phyloP scores from a whole-genome alignment of 2,329 filamentous ascomycete species.

The Microsporum ferrugineum region DNA sequence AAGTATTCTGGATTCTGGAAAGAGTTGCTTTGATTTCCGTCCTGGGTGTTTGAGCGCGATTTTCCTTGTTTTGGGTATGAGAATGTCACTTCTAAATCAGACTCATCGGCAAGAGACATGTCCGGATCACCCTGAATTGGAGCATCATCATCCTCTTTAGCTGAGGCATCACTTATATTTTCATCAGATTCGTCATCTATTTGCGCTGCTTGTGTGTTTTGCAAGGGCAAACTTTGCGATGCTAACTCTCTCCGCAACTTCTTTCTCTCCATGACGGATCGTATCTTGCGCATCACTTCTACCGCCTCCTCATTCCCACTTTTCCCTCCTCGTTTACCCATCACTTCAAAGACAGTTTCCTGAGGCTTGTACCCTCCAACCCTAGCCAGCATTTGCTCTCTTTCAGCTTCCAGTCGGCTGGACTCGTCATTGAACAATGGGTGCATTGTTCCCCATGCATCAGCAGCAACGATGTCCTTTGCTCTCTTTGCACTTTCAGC shows the following conservation, averaged over 20 bases:
- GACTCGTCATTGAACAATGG: slow-evolving; percentile 62
- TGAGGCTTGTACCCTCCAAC: slow-evolving; percentile 80
- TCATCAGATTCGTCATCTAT: slow-evolving; percentile 32
- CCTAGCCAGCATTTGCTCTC: slow-evolving; percentile 75
- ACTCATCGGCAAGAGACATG: slow-evolving; percentile 43
- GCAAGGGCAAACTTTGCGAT: slow-evolving; percentile 19
- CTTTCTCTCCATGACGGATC: slow-evolving; percentile 33
- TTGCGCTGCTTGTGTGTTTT: slow-evolving; percentile 10
- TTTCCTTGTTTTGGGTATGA: slow-evolving; percentile 41
- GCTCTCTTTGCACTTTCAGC: slow-evolving; percentile 79
- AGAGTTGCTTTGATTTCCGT: slow-evolving; percentile 26
- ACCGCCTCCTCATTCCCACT: slow-evolving; percentile 53
- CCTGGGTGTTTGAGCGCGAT: slow-evolving; percentile 35
- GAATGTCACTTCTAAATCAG: slow-evolving; percentile 59
- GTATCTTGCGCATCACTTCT: slow-evolving; percentile 38
- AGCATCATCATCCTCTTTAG: slow-evolving; percentile 30
- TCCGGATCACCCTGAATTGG: background rate
- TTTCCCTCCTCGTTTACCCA: slow-evolving; percentile 62
- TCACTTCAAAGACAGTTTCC: slow-evolving; percentile 95
- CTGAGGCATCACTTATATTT: slow-evolving; percentile 26
- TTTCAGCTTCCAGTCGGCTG: slow-evolving; percentile 54
- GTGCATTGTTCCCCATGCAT: slow-evolving; percentile 64
- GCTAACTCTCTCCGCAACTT: slow-evolving; percentile 24
- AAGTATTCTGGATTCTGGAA: slow-evolving; percentile 83
- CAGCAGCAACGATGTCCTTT: slow-evolving; percentile 60